phyloP scores from a whole-genome alignment of 768 basidiomycete genomes.

The Amanita thiersii region DNA sequence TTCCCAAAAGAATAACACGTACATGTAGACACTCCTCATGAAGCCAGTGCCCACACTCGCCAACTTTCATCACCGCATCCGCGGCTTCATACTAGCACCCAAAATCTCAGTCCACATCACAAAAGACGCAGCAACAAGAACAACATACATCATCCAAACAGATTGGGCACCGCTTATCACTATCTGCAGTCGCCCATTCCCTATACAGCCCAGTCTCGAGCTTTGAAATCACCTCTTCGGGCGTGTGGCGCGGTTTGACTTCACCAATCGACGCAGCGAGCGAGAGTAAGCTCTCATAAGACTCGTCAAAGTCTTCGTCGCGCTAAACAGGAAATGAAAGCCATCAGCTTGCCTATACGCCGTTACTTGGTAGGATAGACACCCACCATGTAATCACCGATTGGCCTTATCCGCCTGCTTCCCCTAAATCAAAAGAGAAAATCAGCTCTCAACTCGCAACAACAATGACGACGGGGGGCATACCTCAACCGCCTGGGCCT shows the following conservation, averaged over 20 bases:
- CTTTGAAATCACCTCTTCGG: slow-evolving; percentile 48
- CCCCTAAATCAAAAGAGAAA: slow-evolving; percentile 2
- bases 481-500: slow-evolving; percentile 8
- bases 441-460: slow-evolving; percentile 2
- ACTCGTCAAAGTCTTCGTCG: slow-evolving; percentile 70
- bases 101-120: background rate
- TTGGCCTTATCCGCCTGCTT: slow-evolving; percentile 11
- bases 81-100: slow-evolving; percentile 33
- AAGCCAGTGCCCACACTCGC: slow-evolving; percentile 73
- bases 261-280: slow-evolving; percentile 58
- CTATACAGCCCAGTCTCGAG: slow-evolving; percentile 56
- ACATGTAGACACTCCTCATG: slow-evolving; percentile 73
- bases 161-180: slow-evolving; percentile 74
- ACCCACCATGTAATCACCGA: slow-evolving; percentile 50
- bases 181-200: slow-evolving; percentile 59
- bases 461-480: background rate
- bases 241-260: slow-evolving; percentile 56
- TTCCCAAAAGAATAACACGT: slow-evolving; percentile 13
- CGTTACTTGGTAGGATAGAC: slow-evolving; percentile 1
- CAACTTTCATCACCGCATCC: slow-evolving; percentile 60
- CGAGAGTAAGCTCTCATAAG: slow-evolving; percentile 62
- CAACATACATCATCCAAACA: slow-evolving; percentile 73
- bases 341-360: slow-evolving; percentile 2
- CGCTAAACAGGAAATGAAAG: slow-evolving; percentile 33
- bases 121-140: background rate